These are phyloP conservation scores for Prunus mira DNA, from an alignment of 306 rosid species.

Conservation along the genomic window DNA sequence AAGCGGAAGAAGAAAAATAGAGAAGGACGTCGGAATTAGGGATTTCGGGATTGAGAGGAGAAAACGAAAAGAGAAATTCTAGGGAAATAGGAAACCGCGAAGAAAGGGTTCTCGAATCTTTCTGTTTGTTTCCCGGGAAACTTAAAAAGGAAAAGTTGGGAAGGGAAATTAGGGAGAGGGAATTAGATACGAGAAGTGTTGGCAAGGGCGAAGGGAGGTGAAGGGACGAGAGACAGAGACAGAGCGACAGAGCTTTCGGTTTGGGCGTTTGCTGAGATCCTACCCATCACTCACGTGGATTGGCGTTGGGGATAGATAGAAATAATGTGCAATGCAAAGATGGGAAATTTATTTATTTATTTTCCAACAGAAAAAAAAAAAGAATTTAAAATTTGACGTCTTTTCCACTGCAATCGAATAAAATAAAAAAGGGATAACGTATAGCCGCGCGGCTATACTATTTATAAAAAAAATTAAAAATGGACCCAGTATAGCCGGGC, in stretches of 20 bases:
- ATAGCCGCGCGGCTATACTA: too few relatives aligned
- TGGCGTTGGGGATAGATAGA: background rate
- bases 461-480: too few relatives aligned
- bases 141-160: background rate
- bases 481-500: too few relatives aligned
- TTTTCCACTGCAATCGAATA: too few relatives aligned
- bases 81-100: background rate
- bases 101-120: background rate
- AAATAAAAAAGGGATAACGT: too few relatives aligned
- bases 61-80: background rate
- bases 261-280: background rate
- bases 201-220: constrained; percentile 11
- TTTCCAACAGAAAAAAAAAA: too few relatives aligned
- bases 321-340: too few relatives aligned
- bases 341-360: too few relatives aligned
- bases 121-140: constrained; percentile 2
- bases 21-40: background rate
- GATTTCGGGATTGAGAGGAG: background rate
- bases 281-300: too few relatives aligned
- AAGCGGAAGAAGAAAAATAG: background rate
- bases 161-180: constrained; percentile 8
- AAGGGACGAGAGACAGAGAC: background rate
- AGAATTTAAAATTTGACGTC: too few relatives aligned
- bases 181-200: constrained; percentile 52
- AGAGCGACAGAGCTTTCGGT: background rate